Evolutionary conservation across 371 early-diverging fungal genomes (phyloP).

Genomic region (Lichtheimia ornata): DNA sequence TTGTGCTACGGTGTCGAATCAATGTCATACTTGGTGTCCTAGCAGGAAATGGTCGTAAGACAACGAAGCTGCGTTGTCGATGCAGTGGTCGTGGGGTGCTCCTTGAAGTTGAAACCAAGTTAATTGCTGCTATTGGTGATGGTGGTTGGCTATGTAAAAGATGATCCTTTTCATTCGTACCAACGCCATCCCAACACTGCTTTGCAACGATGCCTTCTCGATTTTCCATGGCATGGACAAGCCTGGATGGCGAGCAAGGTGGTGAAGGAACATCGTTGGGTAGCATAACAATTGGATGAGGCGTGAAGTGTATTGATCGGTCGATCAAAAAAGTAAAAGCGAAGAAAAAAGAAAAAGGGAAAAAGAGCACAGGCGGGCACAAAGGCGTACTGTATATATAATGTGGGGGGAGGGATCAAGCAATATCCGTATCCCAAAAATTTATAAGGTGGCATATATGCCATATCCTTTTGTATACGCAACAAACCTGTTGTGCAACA

Average conservation of each 20-base stretch:
- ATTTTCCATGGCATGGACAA: background rate
- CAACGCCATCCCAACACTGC: background rate
- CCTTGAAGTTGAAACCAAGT: background rate
- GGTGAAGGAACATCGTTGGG: slow-evolving; percentile 2
- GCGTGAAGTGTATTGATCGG: no score
- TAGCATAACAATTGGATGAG: background rate
- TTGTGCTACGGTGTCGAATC: background rate
- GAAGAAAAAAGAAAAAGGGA: no score
- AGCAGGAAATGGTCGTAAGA: background rate
- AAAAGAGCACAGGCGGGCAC: no score
- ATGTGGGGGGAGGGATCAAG: no score
- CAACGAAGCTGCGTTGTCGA: no score
- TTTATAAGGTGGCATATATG: no score
- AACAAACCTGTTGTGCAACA: no score
- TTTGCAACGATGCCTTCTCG: background rate
- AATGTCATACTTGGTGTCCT: background rate
- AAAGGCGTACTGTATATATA: no score
- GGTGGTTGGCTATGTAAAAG: background rate
- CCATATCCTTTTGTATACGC: no score
- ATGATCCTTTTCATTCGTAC: no score
- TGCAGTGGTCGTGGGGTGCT: background rate
- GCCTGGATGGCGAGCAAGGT: background rate
- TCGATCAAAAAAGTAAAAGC: no score
- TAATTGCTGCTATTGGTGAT: background rate
- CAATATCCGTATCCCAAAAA: no score